Evolutionary conservation across 2,329 filamentous ascomycete genomes (phyloP), one percentile per base, ranked within the genome.

Genomic region (Tolypocladium guangdongense): DNA sequence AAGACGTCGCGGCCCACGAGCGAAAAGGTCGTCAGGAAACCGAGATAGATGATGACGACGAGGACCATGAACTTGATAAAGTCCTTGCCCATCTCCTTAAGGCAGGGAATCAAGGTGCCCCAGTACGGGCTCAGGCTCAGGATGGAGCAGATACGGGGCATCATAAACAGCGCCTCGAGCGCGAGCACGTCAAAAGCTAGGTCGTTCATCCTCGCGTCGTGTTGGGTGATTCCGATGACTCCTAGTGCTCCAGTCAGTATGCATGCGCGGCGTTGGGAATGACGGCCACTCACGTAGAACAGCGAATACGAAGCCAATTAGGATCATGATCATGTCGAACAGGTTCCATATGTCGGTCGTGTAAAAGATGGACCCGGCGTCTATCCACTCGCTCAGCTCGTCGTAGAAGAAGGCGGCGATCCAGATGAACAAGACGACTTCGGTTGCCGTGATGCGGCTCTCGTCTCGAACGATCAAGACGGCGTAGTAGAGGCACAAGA

Each of bases 51-150:
- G 52, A 95, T 86, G 49, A 89, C 74, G 45, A 95, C 87, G 30
- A 92, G 77, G 1, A 88, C 86, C 70, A 83, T 79, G 65, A 93
- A 95, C 63, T 91, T 91, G 67, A 91, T 69, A 65, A 96, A 96
- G 65, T 95, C 90, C 68, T 91, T 92, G 39, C 87, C 87, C 91
- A 96, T 96, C 66, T 92, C 89, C 66, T 93, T 93, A 50, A 96
- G 77, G 58, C 91, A 95, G 0, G 90, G 91, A 55, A 96, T 91
- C 49, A 93, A 69, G 1, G 87, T 93, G 43, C 89, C 91, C 78
- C 93, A 96, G 66, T 95, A 96, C 1, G 89, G 88, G 62, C 90
- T 90, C 58, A 96, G 70, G 65, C 87, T 92, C 57, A 96, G 77
- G 51, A 96, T 79, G 16, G 90, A 95, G 71, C 87, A 95, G 60